Base-by-base conservation (phyloP, 176 grass and related monocot species). In the Otatea glauca region DNA sequence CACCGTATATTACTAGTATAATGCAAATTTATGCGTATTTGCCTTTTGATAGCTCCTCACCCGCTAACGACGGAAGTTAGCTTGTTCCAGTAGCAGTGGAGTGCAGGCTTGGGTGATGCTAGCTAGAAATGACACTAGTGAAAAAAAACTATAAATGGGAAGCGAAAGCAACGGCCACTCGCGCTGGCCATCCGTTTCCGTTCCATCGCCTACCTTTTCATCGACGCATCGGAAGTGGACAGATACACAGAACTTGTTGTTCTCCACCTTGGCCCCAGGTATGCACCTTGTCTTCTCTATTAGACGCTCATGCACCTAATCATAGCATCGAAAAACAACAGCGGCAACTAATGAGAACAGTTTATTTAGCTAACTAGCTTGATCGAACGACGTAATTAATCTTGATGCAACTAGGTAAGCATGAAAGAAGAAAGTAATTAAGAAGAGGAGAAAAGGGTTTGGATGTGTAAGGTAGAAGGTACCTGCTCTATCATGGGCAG, bases 141-240 rank as follows among this genome's bases (percentile, higher is more conserved):
- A 7, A 21, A 15, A 43, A 55, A 60, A 82, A 50, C 35, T 65
- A 55, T 15, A 63, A 54, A 88, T 16, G 65, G 74, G 29, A 71
- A 56, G 56, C 17, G 67, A 78, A 58, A 88, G 61, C 68, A 48
- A 65, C 60, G 50, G 81, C 56, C 70, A 71, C 9, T 66, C 42
- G 16, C 6, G 44, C 43, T 61, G 41, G 74, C 53, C 45, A 48
- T 74, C 71, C 71, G 48, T 9, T 59, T 53, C 23, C 24, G 70
- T 9, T 74, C 25, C 58, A 48, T 67, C 32, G 78, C 78, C 48
- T 43, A 94, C 94, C 94, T 91, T 93, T 77, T 97, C 94, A 70
- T 97, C 89, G 66, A 97, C 94, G 83, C 89, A 78, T 85, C 94
- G 79, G 82, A 91, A 97, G 84, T 97, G 94, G 38, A 97, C 91